Evolutionary conservation across 805 yeast species (phyloP), one percentile per base, ranked within the genome.

Genomic region (Sugiyamaella floridensis): DNA sequence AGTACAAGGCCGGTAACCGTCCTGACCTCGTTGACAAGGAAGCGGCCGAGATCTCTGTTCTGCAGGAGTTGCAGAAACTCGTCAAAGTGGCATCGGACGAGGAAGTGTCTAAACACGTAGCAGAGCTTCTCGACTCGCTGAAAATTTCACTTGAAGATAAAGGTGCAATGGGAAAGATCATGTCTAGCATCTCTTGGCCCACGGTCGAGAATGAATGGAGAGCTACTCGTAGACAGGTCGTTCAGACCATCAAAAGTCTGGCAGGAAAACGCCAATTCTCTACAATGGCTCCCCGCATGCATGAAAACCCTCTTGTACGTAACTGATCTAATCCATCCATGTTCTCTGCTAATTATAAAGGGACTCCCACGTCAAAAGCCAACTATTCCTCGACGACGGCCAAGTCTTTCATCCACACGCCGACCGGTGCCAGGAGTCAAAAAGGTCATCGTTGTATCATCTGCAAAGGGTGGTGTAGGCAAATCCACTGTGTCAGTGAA

Each of bases 401-500:
- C 83, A 1, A 86, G 88, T 0, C 67, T 80, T 9, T 76, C 71
- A 53, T 20, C 52, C 4, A 51, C 58, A 10, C 57, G 58, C 40
- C 79, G 75, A 53, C 66, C 67, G 15, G 78, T 88, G 32, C 78
- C 83, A 0, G 78, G 78, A n/a, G 92, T 85, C 1, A 68, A 72
- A 7, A 80, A 76, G 48, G 75, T 86, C 1, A 56, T 88, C 0
- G 73, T 86, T 1, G 89, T 85, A 0, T 76, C 89, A 0, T 83
- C 89, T 1, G 88, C 87, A 2, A 85, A 85, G 63, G 92, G 92
- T 2, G 92, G 92, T 0, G 92, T 85, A 10, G 92, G 92, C 0
- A 85, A 85, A 63, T 83, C 89, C 1, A 85, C 92, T 0, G 86
- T 85, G 0, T 56, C 72, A 9, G 81, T 81, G 7, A 88, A 88